A percentile compares a stretch with the other conserved stretches of the same genome.
phyloP scores from a whole-genome alignment of 257 asterid genomes.

The Oldenlandia corymbosa region DNA sequence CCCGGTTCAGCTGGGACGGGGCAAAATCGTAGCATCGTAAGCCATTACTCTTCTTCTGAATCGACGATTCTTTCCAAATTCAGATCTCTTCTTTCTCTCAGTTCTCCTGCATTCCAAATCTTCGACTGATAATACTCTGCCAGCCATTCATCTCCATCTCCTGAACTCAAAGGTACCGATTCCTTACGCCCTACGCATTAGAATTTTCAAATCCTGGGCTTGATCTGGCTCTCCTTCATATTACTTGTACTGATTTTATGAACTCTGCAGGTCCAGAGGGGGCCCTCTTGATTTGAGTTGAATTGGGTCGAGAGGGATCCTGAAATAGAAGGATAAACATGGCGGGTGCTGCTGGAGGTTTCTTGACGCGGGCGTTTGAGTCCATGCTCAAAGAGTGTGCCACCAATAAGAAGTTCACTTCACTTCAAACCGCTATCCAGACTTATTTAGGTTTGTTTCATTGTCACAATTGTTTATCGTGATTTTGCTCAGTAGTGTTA shows the following conservation, averaged over 20 bases:
- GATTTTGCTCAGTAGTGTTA: too few relatives aligned
- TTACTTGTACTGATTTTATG: background rate
- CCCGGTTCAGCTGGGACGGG: background rate
- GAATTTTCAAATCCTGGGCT: background rate
- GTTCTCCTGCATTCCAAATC: background rate
- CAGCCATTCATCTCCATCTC: background rate
- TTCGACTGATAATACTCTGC: too few relatives aligned
- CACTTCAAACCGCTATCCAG: constrained; percentile 70
- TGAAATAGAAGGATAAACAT: constrained; percentile 32
- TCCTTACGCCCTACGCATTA: background rate
- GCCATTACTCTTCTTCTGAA: background rate
- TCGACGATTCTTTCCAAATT: background rate
- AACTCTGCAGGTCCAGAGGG: constrained; percentile 2
- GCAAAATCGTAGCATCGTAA: background rate
- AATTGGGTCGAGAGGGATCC: constrained; percentile 25
- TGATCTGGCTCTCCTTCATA: constrained; percentile 24
- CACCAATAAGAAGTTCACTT: constrained; percentile 50
- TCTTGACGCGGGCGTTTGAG: constrained; percentile 88
- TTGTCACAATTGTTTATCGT: too few relatives aligned
- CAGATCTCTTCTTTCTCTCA: constrained; percentile 1
- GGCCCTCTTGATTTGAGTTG: background rate
- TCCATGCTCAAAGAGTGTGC: constrained; percentile 93
- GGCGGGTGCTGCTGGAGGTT: constrained; percentile 97
- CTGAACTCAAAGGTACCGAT: background rate
- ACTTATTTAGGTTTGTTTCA: constrained; percentile 58